Evolutionary conservation across 139 green algal genomes (phyloP), one percentile per base, ranked within the genome.

Genomic region (Tetradesmus obliquus): DNA sequence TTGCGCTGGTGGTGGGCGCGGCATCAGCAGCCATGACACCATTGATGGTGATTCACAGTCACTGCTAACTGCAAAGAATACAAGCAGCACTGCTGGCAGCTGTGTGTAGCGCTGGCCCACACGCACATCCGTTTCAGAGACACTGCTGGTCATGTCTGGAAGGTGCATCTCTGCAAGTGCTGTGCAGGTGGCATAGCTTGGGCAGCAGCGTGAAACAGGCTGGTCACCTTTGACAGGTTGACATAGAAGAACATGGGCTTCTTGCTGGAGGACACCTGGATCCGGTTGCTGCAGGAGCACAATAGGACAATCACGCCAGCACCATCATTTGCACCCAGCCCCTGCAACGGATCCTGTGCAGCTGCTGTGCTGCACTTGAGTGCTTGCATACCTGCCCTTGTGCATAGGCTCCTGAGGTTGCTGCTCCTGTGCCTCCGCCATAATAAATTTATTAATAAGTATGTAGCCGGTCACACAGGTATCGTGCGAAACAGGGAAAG

Each of bases 171-270:
- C 32, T 45, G 32, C 0, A 0, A 0, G 32, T 45, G 32, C 32
- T 45, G 32, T 45, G 32, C 32, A 45, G 32, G 32, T 45, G 32
- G 32, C 32, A 45, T 45, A 45, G 32, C 32, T 45, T 0, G 32
- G 32, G 32, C 24, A 55, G 53, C 80, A 54, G 80, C 51, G 5
- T 66, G 80, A 3, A 79, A 32, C 60, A 55, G 5, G 24, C 60
- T 54, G 57, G 82, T 57, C 55, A 93, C 94, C 94, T 98, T 98
- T 32, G 94, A 90, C 20, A 97, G 87, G 92, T 96, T 97, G n/a
- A 98, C 94, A 85, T 98, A 98, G 57, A 95, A 97, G 82, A 94
- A 97, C 76, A 98, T 88, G 15, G 96, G 96, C 92, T 97, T 97
- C 88, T 97, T 96, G 2, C 81, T 94, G 24, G 91, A 94, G 13